Conservation (phyloP, 805 yeast genomes). For the Torulaspora quercuum region DNA sequence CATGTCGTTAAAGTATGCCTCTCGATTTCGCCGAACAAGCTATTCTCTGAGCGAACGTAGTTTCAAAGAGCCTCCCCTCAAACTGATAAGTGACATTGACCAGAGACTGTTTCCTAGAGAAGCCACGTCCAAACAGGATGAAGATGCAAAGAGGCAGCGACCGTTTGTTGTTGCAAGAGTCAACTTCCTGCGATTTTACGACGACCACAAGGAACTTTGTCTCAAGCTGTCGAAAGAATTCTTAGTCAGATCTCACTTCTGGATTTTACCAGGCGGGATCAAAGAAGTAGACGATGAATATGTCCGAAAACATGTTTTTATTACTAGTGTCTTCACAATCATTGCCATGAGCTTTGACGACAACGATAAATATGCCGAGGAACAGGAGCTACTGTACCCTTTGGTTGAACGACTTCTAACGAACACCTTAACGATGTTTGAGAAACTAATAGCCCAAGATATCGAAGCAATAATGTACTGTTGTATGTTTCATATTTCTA, state of each 20-base stretch:
- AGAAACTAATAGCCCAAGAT: constrained; percentile 56
- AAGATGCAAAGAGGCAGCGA: constrained; percentile 33
- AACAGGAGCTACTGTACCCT: constrained; percentile 46
- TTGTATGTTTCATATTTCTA: constrained; percentile 50
- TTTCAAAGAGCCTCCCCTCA: constrained; percentile 39
- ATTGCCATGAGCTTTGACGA: constrained; percentile 57
- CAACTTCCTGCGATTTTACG: constrained; percentile 47
- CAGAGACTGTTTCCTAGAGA: constrained; percentile 38
- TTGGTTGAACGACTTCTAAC: constrained; percentile 51
- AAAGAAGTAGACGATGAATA: constrained; percentile 45
- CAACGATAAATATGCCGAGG: constrained; percentile 45
- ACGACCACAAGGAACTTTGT: constrained; percentile 43
- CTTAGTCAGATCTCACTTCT: constrained; percentile 51
- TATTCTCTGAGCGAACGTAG: constrained; percentile 12
- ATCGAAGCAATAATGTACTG: constrained; percentile 57
- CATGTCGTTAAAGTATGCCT: neutral
- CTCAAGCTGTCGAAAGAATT: constrained; percentile 46
- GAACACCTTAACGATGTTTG: constrained; percentile 46
- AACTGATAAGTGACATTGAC: constrained; percentile 40
- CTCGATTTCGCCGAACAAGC: constrained; percentile 4
- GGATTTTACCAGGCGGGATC: constrained; percentile 63
- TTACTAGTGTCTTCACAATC: constrained; percentile 50
- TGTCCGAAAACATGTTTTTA: constrained; percentile 51
- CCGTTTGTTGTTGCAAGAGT: constrained; percentile 40
- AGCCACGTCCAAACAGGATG: constrained; percentile 29